These are phyloP conservation scores for Volvox africanus DNA, from an alignment of 139 green algal species.

Conservation along the genomic window DNA sequence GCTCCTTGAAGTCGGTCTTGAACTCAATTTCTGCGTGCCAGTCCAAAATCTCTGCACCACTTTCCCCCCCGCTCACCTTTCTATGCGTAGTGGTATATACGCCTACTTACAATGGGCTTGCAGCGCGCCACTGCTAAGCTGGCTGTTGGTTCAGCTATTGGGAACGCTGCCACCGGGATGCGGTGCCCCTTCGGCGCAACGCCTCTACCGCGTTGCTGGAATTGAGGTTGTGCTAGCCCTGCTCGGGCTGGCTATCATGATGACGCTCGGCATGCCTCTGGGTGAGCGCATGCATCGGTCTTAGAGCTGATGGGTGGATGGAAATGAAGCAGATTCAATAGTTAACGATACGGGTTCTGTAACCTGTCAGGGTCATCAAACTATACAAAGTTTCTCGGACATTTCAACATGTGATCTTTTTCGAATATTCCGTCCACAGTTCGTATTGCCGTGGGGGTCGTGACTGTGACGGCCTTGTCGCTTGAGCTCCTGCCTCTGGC, in stretches of 20 bases:
- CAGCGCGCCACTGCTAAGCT: slow-evolving; percentile 17
- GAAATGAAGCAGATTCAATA: too few species aligned
- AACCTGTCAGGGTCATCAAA: too few species aligned
- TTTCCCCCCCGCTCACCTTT: not conserved
- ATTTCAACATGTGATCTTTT: too few species aligned
- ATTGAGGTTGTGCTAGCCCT: not conserved
- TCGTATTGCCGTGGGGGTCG: not conserved
- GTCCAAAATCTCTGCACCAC: not conserved
- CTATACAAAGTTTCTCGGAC: too few species aligned
- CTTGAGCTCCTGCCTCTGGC: slow-evolving; percentile 8
- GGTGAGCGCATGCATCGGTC: not conserved
- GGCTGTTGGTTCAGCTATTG: slow-evolving; percentile 12
- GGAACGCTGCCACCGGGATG: not conserved
- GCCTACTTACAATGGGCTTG: slow-evolving; percentile 15
- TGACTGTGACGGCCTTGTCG: not conserved
- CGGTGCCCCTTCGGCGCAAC: not conserved
- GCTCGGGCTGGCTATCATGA: not conserved
- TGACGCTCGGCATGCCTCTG: not conserved
- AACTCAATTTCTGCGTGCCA: too few species aligned
- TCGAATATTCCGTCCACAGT: not conserved
- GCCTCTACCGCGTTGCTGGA: not conserved
- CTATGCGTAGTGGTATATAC: not conserved
- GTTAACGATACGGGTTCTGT: too few species aligned
- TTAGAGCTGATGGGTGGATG: too few species aligned
- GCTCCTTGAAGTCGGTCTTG: too few species aligned